A percentile compares a stretch with the other conserved stretches of the same genome.
phyloP scores from a whole-genome alignment of 495 filamentous ascomycete species.

The Penicillium manginii region DNA sequence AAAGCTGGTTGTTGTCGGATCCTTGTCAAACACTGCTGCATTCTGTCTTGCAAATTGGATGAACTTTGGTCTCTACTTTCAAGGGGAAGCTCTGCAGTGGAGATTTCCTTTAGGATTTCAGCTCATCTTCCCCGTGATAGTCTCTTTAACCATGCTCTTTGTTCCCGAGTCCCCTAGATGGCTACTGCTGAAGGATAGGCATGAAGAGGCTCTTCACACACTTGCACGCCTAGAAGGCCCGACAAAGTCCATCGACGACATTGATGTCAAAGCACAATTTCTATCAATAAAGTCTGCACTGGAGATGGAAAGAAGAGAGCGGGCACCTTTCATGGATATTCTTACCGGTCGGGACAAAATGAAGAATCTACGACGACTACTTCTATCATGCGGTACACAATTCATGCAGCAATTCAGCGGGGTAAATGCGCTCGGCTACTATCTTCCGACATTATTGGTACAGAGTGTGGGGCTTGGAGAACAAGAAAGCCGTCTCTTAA shows the following conservation, averaged over 20 bases:
- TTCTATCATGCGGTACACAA: conserved; percentile 54
- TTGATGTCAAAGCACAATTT: conserved; percentile 22
- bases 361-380: conserved; percentile 9
- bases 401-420: conserved; percentile 72
- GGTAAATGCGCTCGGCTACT: conserved; percentile 79
- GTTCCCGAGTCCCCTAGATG: conserved; percentile 40
- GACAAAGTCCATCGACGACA: conserved; percentile 7
- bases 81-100: conserved; percentile 43
- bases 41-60: conserved; percentile 46
- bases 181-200: conserved; percentile 12
- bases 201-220: conserved; percentile 15
- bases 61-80: conserved; percentile 49
- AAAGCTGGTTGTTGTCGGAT: conserved; percentile 38
- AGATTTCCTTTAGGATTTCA: conserved; percentile 53
- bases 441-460: conserved; percentile 50
- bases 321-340: conserved; percentile 23
- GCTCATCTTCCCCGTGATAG: conserved; percentile 40
- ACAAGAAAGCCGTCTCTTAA: conserved; percentile 51
- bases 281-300: conserved; percentile 1
- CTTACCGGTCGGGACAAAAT: conserved; percentile 31
- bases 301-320: conserved; percentile 7
- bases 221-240: conserved; percentile 12
- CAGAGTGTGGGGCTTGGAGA: conserved; percentile 28
- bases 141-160: conserved; percentile 29
- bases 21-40: conserved; percentile 31